Evolutionary conservation across 495 filamentous ascomycete species (phyloP).

Genomic region (Penicillium salamii): DNA sequence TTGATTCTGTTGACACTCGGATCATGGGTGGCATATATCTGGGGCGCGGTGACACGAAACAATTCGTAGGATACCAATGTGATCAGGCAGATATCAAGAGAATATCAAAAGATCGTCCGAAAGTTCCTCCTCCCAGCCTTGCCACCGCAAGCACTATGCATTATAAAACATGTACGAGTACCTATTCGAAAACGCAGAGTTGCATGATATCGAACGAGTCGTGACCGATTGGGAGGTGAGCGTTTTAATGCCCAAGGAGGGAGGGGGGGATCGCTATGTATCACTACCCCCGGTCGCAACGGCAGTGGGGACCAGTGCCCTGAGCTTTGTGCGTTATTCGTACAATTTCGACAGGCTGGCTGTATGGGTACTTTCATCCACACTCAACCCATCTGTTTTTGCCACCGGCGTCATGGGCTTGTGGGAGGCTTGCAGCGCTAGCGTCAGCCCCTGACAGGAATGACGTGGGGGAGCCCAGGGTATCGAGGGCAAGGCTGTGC

Average conservation of each 20-base stretch:
- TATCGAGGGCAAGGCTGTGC: too few relatives aligned
- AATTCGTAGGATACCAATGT: slow-evolving; percentile 16
- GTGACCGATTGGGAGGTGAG: not conserved
- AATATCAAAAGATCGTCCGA: not conserved
- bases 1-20: slow-evolving; percentile 31
- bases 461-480: not conserved
- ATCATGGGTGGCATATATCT: slow-evolving; percentile 44
- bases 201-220: not conserved
- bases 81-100: slow-evolving; percentile 15
- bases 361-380: not conserved
- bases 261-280: not conserved
- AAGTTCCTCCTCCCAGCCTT: not conserved
- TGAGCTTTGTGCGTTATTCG: not conserved
- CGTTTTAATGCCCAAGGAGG: not conserved
- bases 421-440: not conserved
- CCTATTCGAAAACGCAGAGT: not conserved
- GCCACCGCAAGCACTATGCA: not conserved
- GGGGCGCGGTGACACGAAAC: slow-evolving; percentile 41
- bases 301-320: not conserved
- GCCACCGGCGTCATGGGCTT: slow-evolving; percentile 7
- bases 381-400: not conserved
- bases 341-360: not conserved
- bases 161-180: not conserved
- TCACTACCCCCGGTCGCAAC: not conserved
- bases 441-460: not conserved